Conservation (phyloP, 2,329 filamentous ascomycete species). For the Escovopsis sp. region DNA sequence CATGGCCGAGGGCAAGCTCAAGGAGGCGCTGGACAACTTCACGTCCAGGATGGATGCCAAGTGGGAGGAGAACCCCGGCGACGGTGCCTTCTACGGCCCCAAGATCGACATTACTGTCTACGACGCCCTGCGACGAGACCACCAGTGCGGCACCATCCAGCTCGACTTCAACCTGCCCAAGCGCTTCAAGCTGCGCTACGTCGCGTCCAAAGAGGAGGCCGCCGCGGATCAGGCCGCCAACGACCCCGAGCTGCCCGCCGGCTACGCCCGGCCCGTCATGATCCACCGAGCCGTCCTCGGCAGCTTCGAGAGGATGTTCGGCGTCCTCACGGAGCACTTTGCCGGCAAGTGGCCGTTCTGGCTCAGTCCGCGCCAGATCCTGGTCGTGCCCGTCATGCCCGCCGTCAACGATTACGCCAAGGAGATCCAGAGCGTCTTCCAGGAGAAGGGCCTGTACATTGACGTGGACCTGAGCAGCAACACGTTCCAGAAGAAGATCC, state of each 20-base stretch:
- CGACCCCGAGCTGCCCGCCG: constrained; percentile 40
- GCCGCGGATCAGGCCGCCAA: constrained; percentile 24
- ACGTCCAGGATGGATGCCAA: constrained; percentile 41
- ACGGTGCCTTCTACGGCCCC: constrained; percentile 95
- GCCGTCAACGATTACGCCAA: constrained; percentile 66
- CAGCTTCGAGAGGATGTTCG: constrained; percentile 52
- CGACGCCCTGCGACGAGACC: constrained; percentile 63
- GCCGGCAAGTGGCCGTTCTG: constrained; percentile 83
- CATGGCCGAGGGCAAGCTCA: constrained; percentile 68
- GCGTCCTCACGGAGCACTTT: constrained; percentile 71
- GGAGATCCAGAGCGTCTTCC: constrained; percentile 56
- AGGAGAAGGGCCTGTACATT: constrained; percentile 52
- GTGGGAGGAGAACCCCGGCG: constrained; percentile 88
- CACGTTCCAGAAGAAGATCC: constrained; percentile 82
- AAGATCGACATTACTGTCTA: constrained; percentile 97
- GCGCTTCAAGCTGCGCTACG: constrained; percentile 26
- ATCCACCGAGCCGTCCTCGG: constrained; percentile 72
- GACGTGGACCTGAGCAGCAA: constrained; percentile 48
- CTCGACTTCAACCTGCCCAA: constrained; percentile 68
- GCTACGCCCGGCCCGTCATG: constrained; percentile 71
- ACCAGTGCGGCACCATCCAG: constrained; percentile 62
- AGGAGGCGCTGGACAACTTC: constrained; percentile 67
- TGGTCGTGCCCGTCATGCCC: constrained; percentile 47
- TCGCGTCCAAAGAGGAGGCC: constrained; percentile 36
- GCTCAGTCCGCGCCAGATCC: constrained; percentile 69